Conservation (phyloP, 2,329 filamentous ascomycete species). For the Monosporascus ibericus region DNA sequence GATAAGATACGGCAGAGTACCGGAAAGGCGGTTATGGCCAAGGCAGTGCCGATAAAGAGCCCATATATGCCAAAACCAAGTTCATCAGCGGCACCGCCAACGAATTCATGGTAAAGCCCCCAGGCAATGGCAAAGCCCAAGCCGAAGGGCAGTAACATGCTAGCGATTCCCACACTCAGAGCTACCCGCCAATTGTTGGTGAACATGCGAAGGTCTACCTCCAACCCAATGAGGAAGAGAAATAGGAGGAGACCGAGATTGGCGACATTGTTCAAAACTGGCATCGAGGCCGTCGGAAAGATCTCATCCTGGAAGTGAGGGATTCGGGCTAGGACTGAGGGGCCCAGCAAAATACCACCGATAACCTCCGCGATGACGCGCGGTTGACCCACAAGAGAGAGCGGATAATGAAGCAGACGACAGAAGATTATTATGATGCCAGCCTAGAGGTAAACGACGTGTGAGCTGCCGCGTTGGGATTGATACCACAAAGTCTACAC, state of each 20-base stretch:
- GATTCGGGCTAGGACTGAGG: constrained; percentile 68
- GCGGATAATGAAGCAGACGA: constrained; percentile 63
- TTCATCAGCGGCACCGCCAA: constrained; percentile 18
- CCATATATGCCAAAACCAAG: constrained; percentile 36
- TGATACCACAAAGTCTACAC: neutral
- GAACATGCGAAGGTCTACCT: constrained; percentile 65
- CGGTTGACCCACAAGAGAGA: constrained; percentile 66
- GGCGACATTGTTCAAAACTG: constrained; percentile 61
- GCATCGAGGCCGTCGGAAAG: constrained; percentile 61
- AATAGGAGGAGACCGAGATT: constrained; percentile 69
- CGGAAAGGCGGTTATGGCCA: constrained; percentile 87
- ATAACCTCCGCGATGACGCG: constrained; percentile 75
- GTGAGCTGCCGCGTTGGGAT: constrained; percentile 1
- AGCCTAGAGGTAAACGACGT: constrained; percentile 37
- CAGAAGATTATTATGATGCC: constrained; percentile 69
- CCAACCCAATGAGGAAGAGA: constrained; percentile 68
- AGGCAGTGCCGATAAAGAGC: constrained; percentile 85
- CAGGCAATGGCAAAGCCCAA: constrained; percentile 64
- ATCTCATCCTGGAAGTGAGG: constrained; percentile 62
- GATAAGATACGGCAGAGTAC: constrained; percentile 91
- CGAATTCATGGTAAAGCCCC: constrained; percentile 64
- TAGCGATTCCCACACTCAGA: constrained; percentile 58
- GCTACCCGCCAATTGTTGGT: constrained; percentile 66
- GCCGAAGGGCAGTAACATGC: constrained; percentile 68
- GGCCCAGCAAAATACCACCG: constrained; percentile 67